Base-by-base conservation (phyloP, 2,329 filamentous ascomycete species). In the Myriangium duriaei region DNA sequence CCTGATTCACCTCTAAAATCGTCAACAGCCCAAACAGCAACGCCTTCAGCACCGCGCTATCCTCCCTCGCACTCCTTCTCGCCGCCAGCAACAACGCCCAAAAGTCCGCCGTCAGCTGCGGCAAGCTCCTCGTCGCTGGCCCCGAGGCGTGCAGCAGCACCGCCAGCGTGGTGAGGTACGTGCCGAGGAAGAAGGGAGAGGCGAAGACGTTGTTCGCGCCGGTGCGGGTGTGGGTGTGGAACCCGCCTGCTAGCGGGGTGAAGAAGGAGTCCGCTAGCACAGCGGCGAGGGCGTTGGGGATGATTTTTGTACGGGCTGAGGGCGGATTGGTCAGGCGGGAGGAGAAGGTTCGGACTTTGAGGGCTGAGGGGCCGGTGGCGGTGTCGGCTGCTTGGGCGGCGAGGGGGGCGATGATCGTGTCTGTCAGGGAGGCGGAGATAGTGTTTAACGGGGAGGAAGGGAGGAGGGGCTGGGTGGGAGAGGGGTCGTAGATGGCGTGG, bases 341-440 rank as follows among this genome's bases (percentile, higher is more conserved):
- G 9, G 80, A 88, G 59, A 96, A 94, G 2, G 80, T 93, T 17
- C 84, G 77, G 14, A 96, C 73, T 62, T 96, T 96, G 32, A 98
- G 73, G 4, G 80, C 73, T 47, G 86, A 76, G 0, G 91, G 87
- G 0, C 88, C 86, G 0, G 80, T 79, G 5, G 76, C 68, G 14
- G 78, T 69, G 53, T 95, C 86, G 29, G 86, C 87, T 2, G 87
- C 84, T 41, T 76, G 68, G 26, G 83, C 78, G 1, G 88, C 86
- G 17, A 96, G 64, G 0, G 91, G 91, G 11, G 78, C 75, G 13
- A 96, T 76, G 50, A 94, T 83, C 1, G 69, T 66, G 16, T 76
- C 72, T 4, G 81, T 77, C 33, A 95, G 66, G 7, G 68, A 69
- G 40, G 71, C 69, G 0, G 81, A 72, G 32, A 94, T 76, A 15